These are phyloP conservation scores for Fusarium sacchari DNA, from an alignment of 2,329 filamentous ascomycete species.

Conservation along the genomic window DNA sequence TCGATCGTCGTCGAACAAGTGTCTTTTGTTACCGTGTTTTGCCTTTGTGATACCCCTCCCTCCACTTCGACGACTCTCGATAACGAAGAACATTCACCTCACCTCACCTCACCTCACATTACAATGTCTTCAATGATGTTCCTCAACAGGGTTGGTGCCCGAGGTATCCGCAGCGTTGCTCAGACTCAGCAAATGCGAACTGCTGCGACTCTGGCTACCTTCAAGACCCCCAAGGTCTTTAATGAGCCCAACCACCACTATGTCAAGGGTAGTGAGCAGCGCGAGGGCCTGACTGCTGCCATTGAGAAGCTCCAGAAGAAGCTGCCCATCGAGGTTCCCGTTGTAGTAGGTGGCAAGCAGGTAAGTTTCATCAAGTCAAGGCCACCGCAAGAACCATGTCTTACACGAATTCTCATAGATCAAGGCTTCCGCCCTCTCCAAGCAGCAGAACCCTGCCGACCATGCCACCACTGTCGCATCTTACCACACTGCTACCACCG, in stretches of 20 bases:
- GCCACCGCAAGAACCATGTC: background rate
- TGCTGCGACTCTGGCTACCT: constrained; percentile 75
- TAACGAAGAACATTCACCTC: constrained; percentile 17
- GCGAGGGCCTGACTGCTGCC: constrained; percentile 79
- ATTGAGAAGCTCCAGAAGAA: constrained; percentile 75
- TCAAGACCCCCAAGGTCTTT: constrained; percentile 85
- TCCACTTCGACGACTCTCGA: constrained; percentile 21
- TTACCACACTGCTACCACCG: constrained; percentile 82
- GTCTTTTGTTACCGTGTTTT: constrained; percentile 7
- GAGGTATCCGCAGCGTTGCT: constrained; percentile 45
- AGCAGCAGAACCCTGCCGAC: constrained; percentile 84
- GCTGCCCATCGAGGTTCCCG: constrained; percentile 79
- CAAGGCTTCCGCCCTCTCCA: constrained; percentile 71
- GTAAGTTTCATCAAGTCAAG: constrained; percentile 55
- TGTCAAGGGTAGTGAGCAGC: constrained; percentile 81
- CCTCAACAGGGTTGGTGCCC: constrained; percentile 48
- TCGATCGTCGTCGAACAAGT: constrained; percentile 27
- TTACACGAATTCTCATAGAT: constrained; percentile 58
- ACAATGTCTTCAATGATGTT: constrained; percentile 50
- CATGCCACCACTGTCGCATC: constrained; percentile 81
- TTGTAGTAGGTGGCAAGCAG: constrained; percentile 85
- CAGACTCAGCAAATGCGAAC: constrained; percentile 47
- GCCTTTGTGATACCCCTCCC: constrained; percentile 37
- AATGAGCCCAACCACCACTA: constrained; percentile 99
- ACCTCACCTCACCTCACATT: background rate